phyloP scores from a whole-genome alignment of 2,329 filamentous ascomycete species.

The Ophiobolus disseminans region DNA sequence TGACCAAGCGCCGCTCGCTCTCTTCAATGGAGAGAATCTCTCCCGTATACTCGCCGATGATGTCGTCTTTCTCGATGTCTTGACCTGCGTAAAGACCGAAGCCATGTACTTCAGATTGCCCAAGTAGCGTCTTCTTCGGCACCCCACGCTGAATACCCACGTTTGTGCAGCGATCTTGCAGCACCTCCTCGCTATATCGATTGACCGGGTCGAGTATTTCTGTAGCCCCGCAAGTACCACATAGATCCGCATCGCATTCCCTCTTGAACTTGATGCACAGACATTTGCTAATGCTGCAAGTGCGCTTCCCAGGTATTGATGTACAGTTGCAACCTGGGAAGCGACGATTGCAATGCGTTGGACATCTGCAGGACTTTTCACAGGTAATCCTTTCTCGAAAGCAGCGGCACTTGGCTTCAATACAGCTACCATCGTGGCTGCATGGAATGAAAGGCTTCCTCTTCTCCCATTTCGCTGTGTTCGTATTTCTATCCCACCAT shows the following conservation, averaged over 20 bases:
- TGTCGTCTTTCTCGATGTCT: conserved; percentile 71
- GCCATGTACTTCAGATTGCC: conserved; percentile 74
- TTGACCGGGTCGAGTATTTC: conserved; percentile 75
- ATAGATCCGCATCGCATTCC: conserved; percentile 82
- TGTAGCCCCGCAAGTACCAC: conserved; percentile 71
- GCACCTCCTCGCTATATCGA: conserved; percentile 64
- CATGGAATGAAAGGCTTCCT: conserved; percentile 70
- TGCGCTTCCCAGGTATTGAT: conserved; percentile 45
- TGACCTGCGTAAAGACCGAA: conserved; percentile 79
- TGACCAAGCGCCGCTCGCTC: conserved; percentile 71
- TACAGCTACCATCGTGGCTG: conserved; percentile 70
- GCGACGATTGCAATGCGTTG: conserved; percentile 62
- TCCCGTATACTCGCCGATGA: conserved; percentile 80
- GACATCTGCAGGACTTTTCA: conserved; percentile 75
- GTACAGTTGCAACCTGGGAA: conserved; percentile 54
- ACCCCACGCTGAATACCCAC: conserved; percentile 73
- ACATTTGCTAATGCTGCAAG: conserved; percentile 57
- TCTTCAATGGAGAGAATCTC: conserved; percentile 76
- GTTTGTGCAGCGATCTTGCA: conserved; percentile 72
- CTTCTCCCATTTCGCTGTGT: conserved; percentile 63
- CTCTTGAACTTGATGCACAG: conserved; percentile 75
- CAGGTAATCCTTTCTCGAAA: conserved; percentile 68
- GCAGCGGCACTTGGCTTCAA: conserved; percentile 67
- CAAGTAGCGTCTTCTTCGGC: conserved; percentile 71
- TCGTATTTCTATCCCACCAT: conserved; percentile 40